Evolutionary conservation across 352 stramenopile species (phyloP).

Genomic region (Phytopythium litorale): DNA sequence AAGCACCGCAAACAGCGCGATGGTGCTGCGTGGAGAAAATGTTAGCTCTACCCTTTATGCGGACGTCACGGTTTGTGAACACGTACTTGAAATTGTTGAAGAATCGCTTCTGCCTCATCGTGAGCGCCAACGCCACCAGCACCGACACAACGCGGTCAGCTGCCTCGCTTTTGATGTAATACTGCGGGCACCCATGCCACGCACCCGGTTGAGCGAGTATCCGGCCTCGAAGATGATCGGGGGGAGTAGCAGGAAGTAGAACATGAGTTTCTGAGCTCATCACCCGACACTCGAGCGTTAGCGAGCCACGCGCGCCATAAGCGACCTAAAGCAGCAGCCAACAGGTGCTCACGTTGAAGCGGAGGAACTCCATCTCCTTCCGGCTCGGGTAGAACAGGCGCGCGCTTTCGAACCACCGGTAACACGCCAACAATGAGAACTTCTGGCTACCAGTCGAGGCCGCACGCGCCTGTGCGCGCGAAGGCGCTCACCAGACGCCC

Average conservation of each 20-base stretch:
- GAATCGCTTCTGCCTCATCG: constrained; percentile 77
- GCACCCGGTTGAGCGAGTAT: constrained; percentile 87
- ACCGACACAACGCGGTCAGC: background rate
- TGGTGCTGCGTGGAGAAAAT: constrained; percentile 62
- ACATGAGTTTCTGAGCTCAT: constrained; percentile 70
- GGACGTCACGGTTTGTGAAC: too few species aligned
- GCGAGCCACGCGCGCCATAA: background rate
- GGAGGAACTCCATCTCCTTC: constrained; percentile 90
- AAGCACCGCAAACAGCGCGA: constrained; percentile 93
- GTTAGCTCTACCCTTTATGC: background rate
- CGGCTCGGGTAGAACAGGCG: constrained; percentile 79
- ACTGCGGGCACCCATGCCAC: background rate
- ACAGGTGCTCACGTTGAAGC: constrained; percentile 62
- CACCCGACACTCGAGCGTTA: background rate
- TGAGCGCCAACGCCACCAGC: background rate
- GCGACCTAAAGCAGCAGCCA: background rate
- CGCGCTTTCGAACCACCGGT: constrained; percentile 27
- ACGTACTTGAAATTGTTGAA: constrained; percentile 94
- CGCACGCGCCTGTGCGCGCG: background rate
- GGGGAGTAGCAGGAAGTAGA: constrained; percentile 97
- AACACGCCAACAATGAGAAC: too few species aligned
- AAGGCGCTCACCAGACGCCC: constrained; percentile 47
- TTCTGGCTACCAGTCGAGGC: too few species aligned
- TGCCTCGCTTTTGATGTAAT: background rate
- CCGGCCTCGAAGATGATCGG: constrained; percentile 98